Conservation (phyloP, 192 early-diverging fungal genomes). For the Nowakowskiella sp. region DNA sequence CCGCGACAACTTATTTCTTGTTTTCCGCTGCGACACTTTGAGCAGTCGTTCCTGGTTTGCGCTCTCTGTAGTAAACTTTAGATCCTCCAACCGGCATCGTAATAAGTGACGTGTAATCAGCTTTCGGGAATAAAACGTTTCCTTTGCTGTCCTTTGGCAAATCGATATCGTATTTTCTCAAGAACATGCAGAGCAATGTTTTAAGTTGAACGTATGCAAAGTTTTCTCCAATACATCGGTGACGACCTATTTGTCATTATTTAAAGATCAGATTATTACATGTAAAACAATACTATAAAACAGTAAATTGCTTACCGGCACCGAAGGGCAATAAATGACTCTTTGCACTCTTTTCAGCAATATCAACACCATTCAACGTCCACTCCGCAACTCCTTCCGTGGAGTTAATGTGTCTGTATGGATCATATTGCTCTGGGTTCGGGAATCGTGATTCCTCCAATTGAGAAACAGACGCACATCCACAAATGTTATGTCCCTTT, state of each 20-base stretch:
- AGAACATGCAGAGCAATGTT: constrained; percentile 74
- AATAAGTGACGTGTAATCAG: constrained; percentile 88
- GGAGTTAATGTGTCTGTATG: constrained; percentile 57
- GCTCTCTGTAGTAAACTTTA: too few relatives aligned
- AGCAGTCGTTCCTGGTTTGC: too few relatives aligned
- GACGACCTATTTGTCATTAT: constrained; percentile 52
- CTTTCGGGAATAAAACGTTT: constrained; percentile 61
- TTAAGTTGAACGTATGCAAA: constrained; percentile 97
- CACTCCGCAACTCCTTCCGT: constrained; percentile 46
- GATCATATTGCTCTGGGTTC: constrained; percentile 73
- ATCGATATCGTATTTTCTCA: constrained; percentile 69
- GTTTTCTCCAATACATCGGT: constrained; percentile 96
- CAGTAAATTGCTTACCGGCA: constrained; percentile 47
- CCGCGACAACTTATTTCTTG: too few relatives aligned
- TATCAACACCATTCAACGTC: constrained; percentile 51
- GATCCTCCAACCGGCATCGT: constrained; percentile 57
- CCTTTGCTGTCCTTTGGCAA: constrained; percentile 45
- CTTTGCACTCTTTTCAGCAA: constrained; percentile 62
- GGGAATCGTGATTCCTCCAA: constrained; percentile 70
- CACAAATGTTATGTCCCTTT: constrained; percentile 79
- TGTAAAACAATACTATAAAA: neutral
- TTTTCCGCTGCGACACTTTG: too few relatives aligned
- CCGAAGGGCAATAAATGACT: constrained; percentile 93
- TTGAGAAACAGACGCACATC: constrained; percentile 71
- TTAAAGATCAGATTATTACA: constrained; percentile 2